Evolutionary conservation across 2,329 filamentous ascomycete genomes (phyloP).

Genomic region (Curvularia hawaiiensis): DNA sequence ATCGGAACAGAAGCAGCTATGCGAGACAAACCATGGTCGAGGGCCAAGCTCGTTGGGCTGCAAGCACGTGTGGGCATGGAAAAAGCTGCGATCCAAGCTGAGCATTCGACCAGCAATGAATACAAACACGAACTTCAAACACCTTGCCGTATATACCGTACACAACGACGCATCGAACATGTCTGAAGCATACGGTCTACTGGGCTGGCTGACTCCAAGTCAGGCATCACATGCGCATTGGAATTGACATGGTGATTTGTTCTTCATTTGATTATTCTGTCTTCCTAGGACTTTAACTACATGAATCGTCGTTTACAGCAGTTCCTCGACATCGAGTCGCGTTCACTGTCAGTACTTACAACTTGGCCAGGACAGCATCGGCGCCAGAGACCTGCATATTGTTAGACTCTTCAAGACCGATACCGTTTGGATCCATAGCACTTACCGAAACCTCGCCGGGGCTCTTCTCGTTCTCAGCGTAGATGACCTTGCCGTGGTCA

Average conservation of each 20-base stretch:
- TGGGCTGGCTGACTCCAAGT: not conserved
- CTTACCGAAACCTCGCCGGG: constrained; percentile 54
- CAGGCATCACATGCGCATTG: constrained; percentile 1
- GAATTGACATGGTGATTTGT: constrained; percentile 3
- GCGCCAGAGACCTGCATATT: constrained; percentile 55
- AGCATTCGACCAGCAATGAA: constrained; percentile 20
- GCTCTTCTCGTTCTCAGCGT: constrained; percentile 74
- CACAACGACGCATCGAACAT: constrained; percentile 3
- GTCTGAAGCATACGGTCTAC: not conserved
- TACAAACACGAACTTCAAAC: constrained; percentile 13
- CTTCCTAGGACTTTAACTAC: not conserved
- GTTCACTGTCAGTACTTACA: constrained; percentile 37
- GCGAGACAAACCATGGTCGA: not conserved
- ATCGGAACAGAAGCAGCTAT: constrained; percentile 10
- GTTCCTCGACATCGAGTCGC: not conserved
- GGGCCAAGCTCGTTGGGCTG: constrained; percentile 2
- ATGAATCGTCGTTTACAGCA: not conserved
- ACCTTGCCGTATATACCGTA: constrained; percentile 1
- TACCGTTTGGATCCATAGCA: not conserved
- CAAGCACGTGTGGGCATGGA: constrained; percentile 6
- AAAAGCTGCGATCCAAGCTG: constrained; percentile 15
- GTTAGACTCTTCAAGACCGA: constrained; percentile 1
- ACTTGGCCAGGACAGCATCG: constrained; percentile 55
- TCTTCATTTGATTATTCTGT: constrained; percentile 2
- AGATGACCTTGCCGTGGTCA: constrained; percentile 78